Base-by-base conservation (phyloP, 1,284 basidiomycete species). In the Melanopsichium pennsylvanicum region DNA sequence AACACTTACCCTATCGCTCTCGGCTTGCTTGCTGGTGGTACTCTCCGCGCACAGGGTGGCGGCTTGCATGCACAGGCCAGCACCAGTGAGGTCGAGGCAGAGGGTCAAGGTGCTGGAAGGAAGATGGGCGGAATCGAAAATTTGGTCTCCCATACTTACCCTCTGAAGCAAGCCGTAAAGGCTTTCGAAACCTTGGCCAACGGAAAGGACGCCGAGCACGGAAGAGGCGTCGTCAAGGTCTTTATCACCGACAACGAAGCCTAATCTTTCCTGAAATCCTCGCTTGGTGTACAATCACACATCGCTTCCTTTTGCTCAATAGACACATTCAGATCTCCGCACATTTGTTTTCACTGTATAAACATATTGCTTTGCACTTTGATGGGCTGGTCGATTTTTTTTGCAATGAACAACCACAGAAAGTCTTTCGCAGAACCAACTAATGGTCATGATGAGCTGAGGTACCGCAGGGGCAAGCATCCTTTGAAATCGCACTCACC, bases 1-100 rank as follows among this genome's bases (percentile, higher is more conserved):
- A 89, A 93, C 84, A 93, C 91, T 18, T 97, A 96, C 81, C 88
- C 90, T 9, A 87, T 87, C 34, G 94, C 93, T 13, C 66, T 82
- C 40, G 63, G 51, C 15, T 32, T 74, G 16, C 64, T 76, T 3
- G 47, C 63, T 5, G 50, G 62, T 26, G 72, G 72, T 15, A 64
- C 56, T 4, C 52, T 76, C n/a, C 51, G 55, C 16, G 68, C 70
- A 2, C 43, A 54, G 36, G 62, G 66, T 11, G 66, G 59, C 11
- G 60, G 61, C 3, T 11, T 59, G 3, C 58, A 62, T 35, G 68
- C 63, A 7, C 56, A 56, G 18, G 23, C 36, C n/a, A 21, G 13
- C 3, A 11, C 29, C 13, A 16, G 26, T 33, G 10, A 13, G 26
- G 58, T 4, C 26, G 18, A 34, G 19, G 13, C 12, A 6, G 59